Base-by-base conservation (phyloP, 2,329 filamentous ascomycete genomes). In the Aspergillus udagawae region DNA sequence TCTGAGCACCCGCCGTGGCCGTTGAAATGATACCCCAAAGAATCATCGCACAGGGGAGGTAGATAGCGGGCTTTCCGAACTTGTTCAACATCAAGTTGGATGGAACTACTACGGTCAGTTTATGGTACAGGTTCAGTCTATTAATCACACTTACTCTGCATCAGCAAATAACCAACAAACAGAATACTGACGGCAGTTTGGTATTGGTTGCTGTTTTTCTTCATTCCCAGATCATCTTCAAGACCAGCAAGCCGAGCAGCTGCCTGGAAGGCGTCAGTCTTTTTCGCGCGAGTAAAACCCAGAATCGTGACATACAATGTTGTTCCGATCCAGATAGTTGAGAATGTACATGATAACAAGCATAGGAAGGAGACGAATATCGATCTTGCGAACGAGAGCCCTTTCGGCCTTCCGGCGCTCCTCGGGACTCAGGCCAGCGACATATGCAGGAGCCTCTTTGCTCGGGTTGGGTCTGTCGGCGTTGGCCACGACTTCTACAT, bases 311-410 rank as follows among this genome's bases (percentile, higher is more conserved):
- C 64, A 75, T 2, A 82, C 82, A 55, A 86, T 84, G 56, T 85
- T 84, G 65, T 84, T 85, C 45, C 80, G 76, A 62, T 86, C 83
- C 12, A 88, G 73, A 71, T 90, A 91, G 74, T 91, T 91, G 76
- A 89, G 80, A 69, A 91, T 89, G 67, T 91, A 91, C 76, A 91
- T 89, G 62, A 91, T 70, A 50, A 91, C 83, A 56, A 91, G 77
- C 73, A 86, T 86, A 0, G 87, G 87, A 64, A 91, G 77, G 71
- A 91, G 58, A 52, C 88, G 81, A 21, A 81, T 65, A 68, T 92
- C 89, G 54, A 92, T 85, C 75, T 91, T 92, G 63, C 85, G 82
- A 70, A 85, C 82, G 65, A 92, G 75, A 38, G 77, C 80, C 57
- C 74, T 78, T 68, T 91, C 87, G 1, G 83, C 75, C 14, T 69